phyloP scores from a whole-genome alignment of 352 stramenopile genomes.

The Phytophthora ramorum region DNA sequence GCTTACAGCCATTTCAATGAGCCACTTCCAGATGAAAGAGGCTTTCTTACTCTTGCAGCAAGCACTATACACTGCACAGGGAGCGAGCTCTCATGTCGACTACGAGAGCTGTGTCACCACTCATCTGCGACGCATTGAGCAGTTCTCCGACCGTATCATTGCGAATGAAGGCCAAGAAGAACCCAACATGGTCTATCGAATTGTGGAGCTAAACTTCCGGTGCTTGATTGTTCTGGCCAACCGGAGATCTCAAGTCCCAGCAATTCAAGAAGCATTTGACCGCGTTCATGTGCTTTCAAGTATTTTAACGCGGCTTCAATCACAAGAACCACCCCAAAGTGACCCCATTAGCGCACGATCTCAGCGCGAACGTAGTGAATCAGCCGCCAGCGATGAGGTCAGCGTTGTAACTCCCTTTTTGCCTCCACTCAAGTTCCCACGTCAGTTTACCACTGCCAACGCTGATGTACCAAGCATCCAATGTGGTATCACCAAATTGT shows the following conservation, averaged over 20 bases:
- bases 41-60: constrained; percentile 39
- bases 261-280: constrained; percentile 43
- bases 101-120: constrained; percentile 37
- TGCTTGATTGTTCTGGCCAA: constrained; percentile 49
- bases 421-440: constrained; percentile 26
- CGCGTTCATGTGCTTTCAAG: constrained; percentile 23
- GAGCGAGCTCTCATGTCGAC: constrained; percentile 17
- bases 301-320: constrained; percentile 30
- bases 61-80: constrained; percentile 39
- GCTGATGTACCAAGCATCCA: neutral
- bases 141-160: constrained; percentile 37
- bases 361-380: neutral
- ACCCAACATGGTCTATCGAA: constrained; percentile 13
- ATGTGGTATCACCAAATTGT: constrained; percentile 9
- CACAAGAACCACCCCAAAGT: neutral
- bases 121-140: constrained; percentile 37
- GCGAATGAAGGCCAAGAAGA: constrained; percentile 28
- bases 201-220: constrained; percentile 42
- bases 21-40: constrained; percentile 31
- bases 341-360: neutral
- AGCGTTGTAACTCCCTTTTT: neutral
- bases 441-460: constrained; percentile 1
- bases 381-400: neutral
- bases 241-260: constrained; percentile 31
- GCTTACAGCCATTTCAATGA: constrained; percentile 13